These are phyloP conservation scores for Candida vartiovaarae DNA, from an alignment of 805 yeast genomes.

Conservation along the genomic window DNA sequence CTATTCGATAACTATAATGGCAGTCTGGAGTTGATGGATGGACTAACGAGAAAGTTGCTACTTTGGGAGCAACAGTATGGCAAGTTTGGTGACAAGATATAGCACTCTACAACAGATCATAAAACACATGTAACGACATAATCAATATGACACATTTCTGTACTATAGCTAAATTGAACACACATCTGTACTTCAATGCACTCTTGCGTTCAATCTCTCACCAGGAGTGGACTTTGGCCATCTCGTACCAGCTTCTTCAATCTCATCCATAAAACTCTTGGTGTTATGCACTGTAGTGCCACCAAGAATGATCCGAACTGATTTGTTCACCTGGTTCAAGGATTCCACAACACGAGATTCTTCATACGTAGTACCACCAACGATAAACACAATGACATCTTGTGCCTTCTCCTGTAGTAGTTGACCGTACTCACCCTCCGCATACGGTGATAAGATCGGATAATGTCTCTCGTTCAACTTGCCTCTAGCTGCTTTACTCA, in stretches of 20 bases:
- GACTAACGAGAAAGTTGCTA: slow-evolving; percentile 60
- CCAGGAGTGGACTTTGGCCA: slow-evolving; percentile 24
- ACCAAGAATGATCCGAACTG: slow-evolving; percentile 70
- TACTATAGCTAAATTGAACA: no score
- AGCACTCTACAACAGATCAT: not conserved
- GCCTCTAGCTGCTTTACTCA: slow-evolving; percentile 30
- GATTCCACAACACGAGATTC: slow-evolving; percentile 81
- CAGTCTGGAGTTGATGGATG: slow-evolving; percentile 62
- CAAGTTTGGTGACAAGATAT: slow-evolving; percentile 18
- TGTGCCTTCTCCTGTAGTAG: slow-evolving; percentile 36
- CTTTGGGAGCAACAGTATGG: slow-evolving; percentile 73
- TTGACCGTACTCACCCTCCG: slow-evolving; percentile 11
- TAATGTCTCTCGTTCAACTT: slow-evolving; percentile 29
- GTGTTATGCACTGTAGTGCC: slow-evolving; percentile 60
- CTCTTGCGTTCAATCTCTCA: slow-evolving; percentile 9
- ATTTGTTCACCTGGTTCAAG: slow-evolving; percentile 46
- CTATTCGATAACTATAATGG: slow-evolving; percentile 48
- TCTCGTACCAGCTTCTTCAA: slow-evolving; percentile 30
- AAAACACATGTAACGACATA: no score
- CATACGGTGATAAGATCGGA: slow-evolving; percentile 36
- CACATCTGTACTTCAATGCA: not conserved
- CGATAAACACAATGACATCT: slow-evolving; percentile 63
- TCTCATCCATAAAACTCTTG: slow-evolving; percentile 24
- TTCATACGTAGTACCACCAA: slow-evolving; percentile 91
- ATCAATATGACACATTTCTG: no score